Evolutionary conservation across 352 stramenopile species (phyloP), one percentile per base, ranked within the genome.

Genomic region (Vaucheria bursata): DNA sequence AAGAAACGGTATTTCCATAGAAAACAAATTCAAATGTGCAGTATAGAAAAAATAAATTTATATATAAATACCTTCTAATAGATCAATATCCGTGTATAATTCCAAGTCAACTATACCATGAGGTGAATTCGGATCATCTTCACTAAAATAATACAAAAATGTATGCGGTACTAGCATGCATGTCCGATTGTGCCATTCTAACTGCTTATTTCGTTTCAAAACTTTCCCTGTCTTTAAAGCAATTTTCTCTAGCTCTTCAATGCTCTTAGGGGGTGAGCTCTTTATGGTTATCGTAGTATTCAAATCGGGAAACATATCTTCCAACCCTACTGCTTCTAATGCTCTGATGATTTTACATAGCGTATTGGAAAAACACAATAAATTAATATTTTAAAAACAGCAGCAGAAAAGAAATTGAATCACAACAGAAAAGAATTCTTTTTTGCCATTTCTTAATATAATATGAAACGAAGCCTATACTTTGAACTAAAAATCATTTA

Each of bases 101-200:
- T 92, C 88, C 64, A 92, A 82, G 85, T 92, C 88, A 79, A 92
- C 92, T 68, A 92, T 91, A 5, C 88, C 88, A 33, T 87, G 84
- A 2, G 89, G 89, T 29, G 79, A 34, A 1, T 64, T 6, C 2
- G 8, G 2, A 34, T 68, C 53, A 40, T 86, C 79, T 3, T 82
- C 83, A 73, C 90, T 87, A 81, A 92, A 93, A 78, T 92, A 93
- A 75, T 92, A 93, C 1, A 92, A 77, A 69, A 92, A 91, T 6
- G 85, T 91, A 66, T 93, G 89, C 0, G 89, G 89, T 6, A 93
- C 89, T 32, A 83, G n/a, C 12, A 83, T 69, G 3, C 3, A 69
- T 18, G 5, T 4, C 34, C 66, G 65, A 0, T 67, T 68, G n/a
- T 75, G 73, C 59, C 78, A 71, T 29, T 53, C 39, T 18, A 37